Evolutionary conservation across 768 basidiomycete genomes (phyloP), one percentile per base, ranked within the genome.

Genomic region (Boletus vermiculosoides): DNA sequence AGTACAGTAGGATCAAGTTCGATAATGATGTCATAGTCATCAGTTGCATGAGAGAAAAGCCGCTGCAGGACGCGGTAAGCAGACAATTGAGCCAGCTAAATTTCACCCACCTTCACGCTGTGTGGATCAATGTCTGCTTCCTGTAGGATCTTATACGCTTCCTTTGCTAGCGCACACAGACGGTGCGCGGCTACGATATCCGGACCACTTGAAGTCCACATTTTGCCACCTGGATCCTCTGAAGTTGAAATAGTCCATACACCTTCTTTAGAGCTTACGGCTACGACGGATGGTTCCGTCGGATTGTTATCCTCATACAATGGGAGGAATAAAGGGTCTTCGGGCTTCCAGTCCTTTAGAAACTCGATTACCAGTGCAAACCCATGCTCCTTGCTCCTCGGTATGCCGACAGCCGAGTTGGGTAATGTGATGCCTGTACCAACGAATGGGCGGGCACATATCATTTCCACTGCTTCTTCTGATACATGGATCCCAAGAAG

Each of bases 1-100:
- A 93, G 72, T 3, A 79, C 71, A 15, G 76, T 50, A 0, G 85
- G 78, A 42, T 94, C 79, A 22, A 98, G 80, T 56, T 89, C 81
- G 34, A 98, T 76, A 9, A 97, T 61, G 62, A 98, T 81, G 63
- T 97, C 88, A 66, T 97, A 99, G 64, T 94, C 90, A 3, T 83
- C 77, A 3, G 83, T 82, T 0, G 94, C 90, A 62, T 96, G 92
- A 11, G 82, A 75, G 75, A 98, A 97, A 51, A 98, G 78, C n/a
- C 81, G 76, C 94, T 96, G 62, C 7, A 46, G 48, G 30, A 20
- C 18, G 10, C 10, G 1, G 3, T 66, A 3, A 66, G 56, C 33
- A 37, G 11, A n/a, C 5, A 22, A 30, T 8, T 0, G 12, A 41
- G 45, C n/a, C 8, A 13, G 52, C 20, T 23, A 5, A 9, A 55